Base-by-base conservation (phyloP, 371 early-diverging fungal species). In the Mortierella sp. region DNA sequence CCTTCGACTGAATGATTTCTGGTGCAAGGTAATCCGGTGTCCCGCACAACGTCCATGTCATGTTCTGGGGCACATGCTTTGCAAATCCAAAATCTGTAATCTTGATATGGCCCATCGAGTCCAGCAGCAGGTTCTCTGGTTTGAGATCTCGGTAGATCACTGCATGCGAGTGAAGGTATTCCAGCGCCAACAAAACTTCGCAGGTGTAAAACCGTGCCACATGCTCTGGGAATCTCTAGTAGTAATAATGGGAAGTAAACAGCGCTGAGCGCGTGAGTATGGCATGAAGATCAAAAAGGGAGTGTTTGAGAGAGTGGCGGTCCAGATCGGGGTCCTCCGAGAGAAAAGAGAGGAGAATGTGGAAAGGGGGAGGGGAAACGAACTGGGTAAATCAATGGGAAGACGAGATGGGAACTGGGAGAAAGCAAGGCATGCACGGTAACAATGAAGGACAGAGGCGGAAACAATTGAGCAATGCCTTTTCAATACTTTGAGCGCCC, bases 81-180 rank as follows among this genome's bases (percentile, higher is more conserved):
- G 99, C 98, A 91, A 99, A 99, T 3, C 99, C 99, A 91, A 99
- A 99, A 90, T 99, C 99, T 4, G 98, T 98, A 73, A 99, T 96
- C 90, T 98, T 98, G 86, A 99, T 97, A 89, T 99, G 98, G 5
- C 99, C 99, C 75, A 92, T 91, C n/a, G 90, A 88, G 82, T 96
- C 97, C 71, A 99, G 89, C 54, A 99, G 86, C 72, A 99, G 87
- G 88, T 99, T 99, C 88, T 96, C 98, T 4, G 99, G 99, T 88
- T 98, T 97, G 77, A 99, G 89, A 91, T 99, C 99, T 60, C 99
- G 93, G 91, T 98, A 98, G 78, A 98, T 95, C 60, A 97, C 95
- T 81, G 97, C 95, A 81, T 94, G 91, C n/a, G 90, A 90, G 88
- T 99, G 99, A 75, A 99, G 90, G 84, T 97, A 97, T 85, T 97